Evolutionary conservation across 345 rosid species (phyloP).

Genomic region (Eucalyptus decipiens): DNA sequence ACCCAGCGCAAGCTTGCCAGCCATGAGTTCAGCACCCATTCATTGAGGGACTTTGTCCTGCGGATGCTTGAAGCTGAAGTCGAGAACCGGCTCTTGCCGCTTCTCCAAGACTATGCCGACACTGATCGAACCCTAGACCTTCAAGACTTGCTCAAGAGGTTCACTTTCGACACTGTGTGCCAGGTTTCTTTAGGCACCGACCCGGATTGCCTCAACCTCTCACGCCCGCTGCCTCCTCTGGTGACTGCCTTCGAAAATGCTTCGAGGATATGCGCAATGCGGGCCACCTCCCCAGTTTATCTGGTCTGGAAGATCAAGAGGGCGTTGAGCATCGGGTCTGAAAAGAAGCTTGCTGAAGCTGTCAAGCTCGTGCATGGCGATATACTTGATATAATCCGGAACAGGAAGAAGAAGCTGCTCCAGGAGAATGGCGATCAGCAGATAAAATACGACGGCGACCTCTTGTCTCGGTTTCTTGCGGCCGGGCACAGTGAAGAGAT

Average conservation of each 20-base stretch:
- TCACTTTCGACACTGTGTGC: slow-evolving; percentile 34
- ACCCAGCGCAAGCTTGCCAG: slow-evolving; percentile 42
- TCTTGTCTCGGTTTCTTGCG: slow-evolving; percentile 26
- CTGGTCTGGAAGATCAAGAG: slow-evolving; percentile 61
- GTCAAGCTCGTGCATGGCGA: slow-evolving; percentile 14
- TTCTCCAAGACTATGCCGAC: slow-evolving; percentile 20
- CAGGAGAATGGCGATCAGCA: background rate
- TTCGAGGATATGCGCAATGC: slow-evolving; percentile 39
- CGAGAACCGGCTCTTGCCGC: slow-evolving; percentile 27
- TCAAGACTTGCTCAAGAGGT: slow-evolving; percentile 44
- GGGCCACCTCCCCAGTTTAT: slow-evolving; percentile 33
- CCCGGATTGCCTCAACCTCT: slow-evolving; percentile 21
- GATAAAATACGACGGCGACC: slow-evolving; percentile 6
- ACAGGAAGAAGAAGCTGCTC: slow-evolving; percentile 16
- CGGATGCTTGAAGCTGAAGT: slow-evolving; percentile 23
- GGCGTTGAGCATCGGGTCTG: slow-evolving; percentile 43
- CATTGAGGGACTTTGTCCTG: slow-evolving; percentile 23
- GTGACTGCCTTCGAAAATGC: slow-evolving; percentile 40
- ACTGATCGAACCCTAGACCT: slow-evolving; percentile 19
- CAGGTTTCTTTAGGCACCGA: slow-evolving; percentile 44
- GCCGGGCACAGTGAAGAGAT: slow-evolving; percentile 28
- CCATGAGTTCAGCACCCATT: slow-evolving; percentile 34
- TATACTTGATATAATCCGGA: slow-evolving; percentile 9
- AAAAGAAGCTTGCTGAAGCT: slow-evolving; percentile 33
- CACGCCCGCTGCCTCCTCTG: slow-evolving; percentile 10